Percentiles rank a stretch among this genome's conserved stretches.
phyloP scores from a whole-genome alignment of 2,329 filamentous ascomycete genomes.

The Arthrinium puccinioides region DNA sequence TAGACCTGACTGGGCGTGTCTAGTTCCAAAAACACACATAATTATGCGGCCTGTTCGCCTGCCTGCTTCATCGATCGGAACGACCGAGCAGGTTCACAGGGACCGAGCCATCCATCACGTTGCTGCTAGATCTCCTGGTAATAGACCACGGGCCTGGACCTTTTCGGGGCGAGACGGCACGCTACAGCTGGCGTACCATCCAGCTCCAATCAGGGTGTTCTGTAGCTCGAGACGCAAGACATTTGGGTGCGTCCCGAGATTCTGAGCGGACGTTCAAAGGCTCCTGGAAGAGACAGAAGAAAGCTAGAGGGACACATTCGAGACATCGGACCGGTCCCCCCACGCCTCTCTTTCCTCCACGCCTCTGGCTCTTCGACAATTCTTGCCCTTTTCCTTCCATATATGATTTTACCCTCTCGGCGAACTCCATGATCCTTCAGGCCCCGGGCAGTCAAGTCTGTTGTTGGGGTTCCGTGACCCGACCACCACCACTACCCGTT shows the following conservation, averaged over 20 bases:
- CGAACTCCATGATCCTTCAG: constrained; percentile 4
- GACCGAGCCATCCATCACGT: neutral
- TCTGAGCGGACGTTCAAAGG: constrained; percentile 7
- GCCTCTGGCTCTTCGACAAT: constrained; percentile 10
- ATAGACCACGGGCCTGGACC: too few species aligned
- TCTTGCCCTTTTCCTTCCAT: constrained; percentile 9
- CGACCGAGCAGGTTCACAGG: neutral
- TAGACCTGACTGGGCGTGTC: too few species aligned
- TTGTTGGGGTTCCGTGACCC: too few species aligned
- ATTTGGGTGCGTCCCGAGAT: constrained; percentile 15
- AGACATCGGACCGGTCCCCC: constrained; percentile 8
- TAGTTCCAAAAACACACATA: too few species aligned
- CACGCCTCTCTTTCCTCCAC: constrained; percentile 8
- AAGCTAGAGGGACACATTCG: constrained; percentile 6
- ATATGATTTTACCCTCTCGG: constrained; percentile 5
- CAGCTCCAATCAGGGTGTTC: constrained; percentile 15
- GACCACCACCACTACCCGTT: constrained; percentile 1
- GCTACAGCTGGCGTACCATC: constrained; percentile 14
- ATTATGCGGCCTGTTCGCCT: constrained; percentile 2
- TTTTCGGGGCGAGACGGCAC: constrained; percentile 14
- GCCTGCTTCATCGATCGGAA: constrained; percentile 4
- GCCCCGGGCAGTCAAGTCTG: too few species aligned
- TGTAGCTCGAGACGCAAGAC: constrained; percentile 16
- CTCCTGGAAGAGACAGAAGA: neutral
- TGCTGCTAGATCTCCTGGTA: neutral